These are phyloP conservation scores for Priceomyces haplophilus DNA, from an alignment of 805 yeast genomes.

Conservation along the genomic window DNA sequence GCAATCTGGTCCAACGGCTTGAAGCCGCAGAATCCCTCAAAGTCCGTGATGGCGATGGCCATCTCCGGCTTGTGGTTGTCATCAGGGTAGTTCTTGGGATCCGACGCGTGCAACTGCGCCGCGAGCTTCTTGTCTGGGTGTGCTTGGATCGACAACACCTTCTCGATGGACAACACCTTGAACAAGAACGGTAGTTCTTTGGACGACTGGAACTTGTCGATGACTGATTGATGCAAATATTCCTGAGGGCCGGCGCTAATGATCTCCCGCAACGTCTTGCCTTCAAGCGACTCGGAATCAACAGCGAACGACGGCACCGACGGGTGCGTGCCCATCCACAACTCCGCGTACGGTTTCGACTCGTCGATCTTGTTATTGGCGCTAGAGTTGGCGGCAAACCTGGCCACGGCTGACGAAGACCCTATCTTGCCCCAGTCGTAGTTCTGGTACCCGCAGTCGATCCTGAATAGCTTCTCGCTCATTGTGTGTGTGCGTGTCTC, in stretches of 20 bases:
- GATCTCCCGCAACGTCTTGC: constrained; percentile 63
- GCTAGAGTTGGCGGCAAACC: constrained; percentile 71
- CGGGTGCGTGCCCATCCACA: constrained; percentile 99
- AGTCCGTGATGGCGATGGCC: constrained; percentile 95
- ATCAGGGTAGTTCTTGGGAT: constrained; percentile 95
- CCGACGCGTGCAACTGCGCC: constrained; percentile 66
- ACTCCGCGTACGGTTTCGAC: constrained; percentile 86
- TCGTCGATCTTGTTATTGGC: constrained; percentile 62
- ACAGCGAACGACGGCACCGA: constrained; percentile 74
- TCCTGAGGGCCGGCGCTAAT: constrained; percentile 57
- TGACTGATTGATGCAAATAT: constrained; percentile 57
- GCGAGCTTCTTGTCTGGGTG: constrained; percentile 93
- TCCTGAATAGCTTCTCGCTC: constrained; percentile 34
- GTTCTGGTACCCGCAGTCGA: constrained; percentile 64
- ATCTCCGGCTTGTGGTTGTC: constrained; percentile 99
- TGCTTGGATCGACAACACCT: constrained; percentile 94
- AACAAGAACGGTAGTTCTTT: constrained; percentile 86
- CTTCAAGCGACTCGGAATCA: constrained; percentile 34
- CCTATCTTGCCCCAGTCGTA: constrained; percentile 92
- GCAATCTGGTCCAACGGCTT: constrained; percentile 82
- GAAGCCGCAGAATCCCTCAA: constrained; percentile 98
- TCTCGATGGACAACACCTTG: constrained; percentile 89
- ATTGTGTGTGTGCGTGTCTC: constrained; percentile 9
- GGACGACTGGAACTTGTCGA: constrained; percentile 60
- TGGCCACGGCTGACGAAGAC: constrained; percentile 81